Evolutionary conservation across 2,329 filamentous ascomycete species (phyloP), one percentile per base, ranked within the genome.

Genomic region (Beauveria pseudobassiana): DNA sequence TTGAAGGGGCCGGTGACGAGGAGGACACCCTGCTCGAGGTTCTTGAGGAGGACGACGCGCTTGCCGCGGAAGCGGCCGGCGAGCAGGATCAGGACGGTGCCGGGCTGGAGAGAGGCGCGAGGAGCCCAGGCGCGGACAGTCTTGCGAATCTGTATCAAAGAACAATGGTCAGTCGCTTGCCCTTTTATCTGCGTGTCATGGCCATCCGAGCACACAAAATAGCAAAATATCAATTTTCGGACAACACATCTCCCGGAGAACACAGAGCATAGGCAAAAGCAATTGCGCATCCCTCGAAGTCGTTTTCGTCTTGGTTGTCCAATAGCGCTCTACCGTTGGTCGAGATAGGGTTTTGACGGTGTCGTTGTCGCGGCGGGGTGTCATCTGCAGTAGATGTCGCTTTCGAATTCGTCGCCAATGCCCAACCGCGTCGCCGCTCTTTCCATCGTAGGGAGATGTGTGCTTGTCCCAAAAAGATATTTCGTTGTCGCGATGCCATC

Each of bases 1-100:
- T 98, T 99, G 90, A 98, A 99, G 78, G 95, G 95, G 74, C 95
- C 95, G 77, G 95, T 99, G 75, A 99, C 92, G 78, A 99, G 91
- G 79, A 99, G 92, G 70, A 97, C 91, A 83, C 95, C 95, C 84
- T 97, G 91, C 77, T 91, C 85, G 76, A 99, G 93, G 81, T 89
- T 87, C 88, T 98, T 98, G 79, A 99, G 90, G 82, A 98, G 92
- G 76, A 99, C 86, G 75, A 99, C 95, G 78, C 95, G 95, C 92
- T 99, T 99, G 86, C 95, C 95, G 75, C 95, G 93, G 91, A 98
- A 99, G 77, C 95, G 95, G 76, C 95, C 95, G 79, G 95, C 95
- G 78, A 99, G 92, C 78, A 99, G 91, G 82, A 99, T 99, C 77
- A 99, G 90, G 78, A 99, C 86, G 78, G 92, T 90, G 76, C 95